Evolutionary conservation across 2,329 filamentous ascomycete genomes (phyloP), one percentile per base, ranked within the genome.

Genomic region (Stagonosporopsis cucurbitacearum): DNA sequence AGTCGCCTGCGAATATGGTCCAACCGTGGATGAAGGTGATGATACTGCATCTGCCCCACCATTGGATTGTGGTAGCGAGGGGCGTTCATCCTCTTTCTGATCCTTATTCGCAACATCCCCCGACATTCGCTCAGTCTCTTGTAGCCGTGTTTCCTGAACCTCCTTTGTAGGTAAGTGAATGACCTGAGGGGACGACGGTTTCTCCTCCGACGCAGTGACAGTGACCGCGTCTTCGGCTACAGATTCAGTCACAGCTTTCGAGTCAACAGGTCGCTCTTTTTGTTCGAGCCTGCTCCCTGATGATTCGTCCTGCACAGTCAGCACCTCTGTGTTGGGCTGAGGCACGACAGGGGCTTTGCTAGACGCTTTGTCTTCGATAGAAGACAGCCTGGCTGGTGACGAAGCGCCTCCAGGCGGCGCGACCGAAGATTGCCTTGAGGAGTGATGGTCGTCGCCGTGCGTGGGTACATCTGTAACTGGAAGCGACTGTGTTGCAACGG

Each of bases 1-100:
- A 0, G 91, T 95, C 20, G 88, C 86, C 50, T 87, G 87, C 39
- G 89, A 92, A 65, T 88, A 87, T 1, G 87, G 84, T 28, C 82
- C 86, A 50, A 85, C 78, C 1, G 89, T 92, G 6, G 91, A 94
- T 8, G 80, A 84, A 22, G 84, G 84, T 12, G 79, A 82, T 11
- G 80, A 82, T 7, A 75, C 73, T 58, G 70, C 54, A 52, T 78
- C 71, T 58, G 60, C 58, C 9, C 61, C 35, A 2, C 50, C 65
- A 35, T 65, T 68, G 6, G 64, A 51, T 46, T 60, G 65, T 42
- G 67, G 66, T 35, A 71, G 50, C 25, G 66, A 64, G 49, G 73
- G 64, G 64, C 62, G 71, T 60, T 68, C 68, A 50, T 75, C 76
- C 42, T 75, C 77, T 68, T 66, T 79, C 47, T 65, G 72, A 57